phyloP scores from a whole-genome alignment of 2,329 filamentous ascomycete genomes.

The Biscogniauxia marginata region DNA sequence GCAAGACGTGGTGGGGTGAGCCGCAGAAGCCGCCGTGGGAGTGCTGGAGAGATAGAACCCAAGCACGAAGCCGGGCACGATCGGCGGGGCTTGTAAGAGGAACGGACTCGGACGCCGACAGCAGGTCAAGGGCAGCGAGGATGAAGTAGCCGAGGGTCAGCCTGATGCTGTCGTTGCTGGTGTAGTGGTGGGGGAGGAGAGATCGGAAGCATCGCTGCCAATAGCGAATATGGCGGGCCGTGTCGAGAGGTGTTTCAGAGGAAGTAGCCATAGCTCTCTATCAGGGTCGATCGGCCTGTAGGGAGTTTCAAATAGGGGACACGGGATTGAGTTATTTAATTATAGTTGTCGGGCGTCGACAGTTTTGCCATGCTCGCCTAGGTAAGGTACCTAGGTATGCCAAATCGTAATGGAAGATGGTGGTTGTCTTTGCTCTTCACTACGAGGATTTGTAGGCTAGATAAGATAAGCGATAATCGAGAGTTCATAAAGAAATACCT shows the following conservation, averaged over 20 bases:
- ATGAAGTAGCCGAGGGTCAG: conserved; percentile 90
- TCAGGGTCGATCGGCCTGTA: neutral
- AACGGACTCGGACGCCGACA: conserved; percentile 59
- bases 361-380: too few species aligned
- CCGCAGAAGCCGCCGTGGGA: conserved; percentile 85
- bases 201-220: conserved; percentile 86
- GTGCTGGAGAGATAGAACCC: conserved; percentile 86
- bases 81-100: conserved; percentile 49
- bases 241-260: conserved; percentile 45
- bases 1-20: conserved; percentile 66
- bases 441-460: too few species aligned
- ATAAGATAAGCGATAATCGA: too few species aligned
- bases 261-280: neutral
- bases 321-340: too few species aligned
- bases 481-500: neutral
- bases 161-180: conserved; percentile 83
- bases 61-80: conserved; percentile 54
- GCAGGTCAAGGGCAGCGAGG: conserved; percentile 78
- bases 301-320: too few species aligned
- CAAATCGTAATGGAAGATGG: too few species aligned
- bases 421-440: too few species aligned
- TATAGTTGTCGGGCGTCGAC: too few species aligned
- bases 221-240: conserved; percentile 77
- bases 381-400: too few species aligned
- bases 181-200: conserved; percentile 79